Conservation (phyloP, 2,329 filamentous ascomycete genomes). For the Metarhizium robertsii region DNA sequence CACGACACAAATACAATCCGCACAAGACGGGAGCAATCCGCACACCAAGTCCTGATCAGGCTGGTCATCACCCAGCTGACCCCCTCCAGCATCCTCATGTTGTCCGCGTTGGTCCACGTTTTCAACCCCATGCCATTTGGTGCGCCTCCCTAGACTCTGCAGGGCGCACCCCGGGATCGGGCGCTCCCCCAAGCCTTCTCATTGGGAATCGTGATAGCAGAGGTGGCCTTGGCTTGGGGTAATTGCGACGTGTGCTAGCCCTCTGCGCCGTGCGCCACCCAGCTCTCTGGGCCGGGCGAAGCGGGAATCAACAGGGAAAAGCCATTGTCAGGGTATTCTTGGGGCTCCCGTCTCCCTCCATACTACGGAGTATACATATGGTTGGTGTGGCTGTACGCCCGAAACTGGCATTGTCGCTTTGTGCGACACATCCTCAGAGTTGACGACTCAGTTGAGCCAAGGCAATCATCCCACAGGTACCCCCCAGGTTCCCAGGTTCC, state of each 20-base stretch:
- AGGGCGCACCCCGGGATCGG: neutral
- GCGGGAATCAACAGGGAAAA: too few relatives aligned
- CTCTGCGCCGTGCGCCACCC: neutral
- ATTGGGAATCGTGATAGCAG: neutral
- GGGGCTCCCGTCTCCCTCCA: too few relatives aligned
- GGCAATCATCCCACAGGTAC: neutral
- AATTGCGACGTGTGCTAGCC: neutral
- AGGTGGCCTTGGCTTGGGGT: neutral
- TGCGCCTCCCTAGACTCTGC: neutral
- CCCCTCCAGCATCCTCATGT: neutral
- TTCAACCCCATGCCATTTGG: neutral
- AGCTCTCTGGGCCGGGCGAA: neutral
- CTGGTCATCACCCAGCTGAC: neutral
- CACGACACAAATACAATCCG: too few relatives aligned
- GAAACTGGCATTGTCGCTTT: neutral
- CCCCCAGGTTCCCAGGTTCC: neutral
- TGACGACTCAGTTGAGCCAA: neutral
- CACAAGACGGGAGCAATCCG: too few relatives aligned
- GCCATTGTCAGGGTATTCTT: too few relatives aligned
- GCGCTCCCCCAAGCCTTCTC: neutral
- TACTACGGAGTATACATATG: too few relatives aligned
- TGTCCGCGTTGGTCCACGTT: neutral
- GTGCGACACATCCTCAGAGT: neutral
- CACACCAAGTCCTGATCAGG: neutral
- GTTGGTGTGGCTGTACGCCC: too few relatives aligned